phyloP scores from a whole-genome alignment of 176 grass and related monocot species.

The Eleusine coracana region DNA sequence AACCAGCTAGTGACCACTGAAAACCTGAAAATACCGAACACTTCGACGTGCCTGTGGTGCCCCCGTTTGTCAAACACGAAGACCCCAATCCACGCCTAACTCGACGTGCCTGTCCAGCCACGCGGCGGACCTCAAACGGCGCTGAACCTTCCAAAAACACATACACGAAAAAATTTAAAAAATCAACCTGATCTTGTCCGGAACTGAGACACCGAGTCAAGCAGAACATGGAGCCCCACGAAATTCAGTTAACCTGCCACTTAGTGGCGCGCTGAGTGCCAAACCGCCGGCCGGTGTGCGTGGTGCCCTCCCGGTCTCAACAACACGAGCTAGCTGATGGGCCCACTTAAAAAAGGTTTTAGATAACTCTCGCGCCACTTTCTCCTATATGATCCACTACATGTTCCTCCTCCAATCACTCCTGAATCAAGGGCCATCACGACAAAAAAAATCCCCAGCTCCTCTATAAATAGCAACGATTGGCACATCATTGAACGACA shows the following conservation, averaged over 20 bases:
- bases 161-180: neutral
- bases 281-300: conserved; percentile 42
- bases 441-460: neutral
- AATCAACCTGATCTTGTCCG: neutral
- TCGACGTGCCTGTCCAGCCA: conserved; percentile 14
- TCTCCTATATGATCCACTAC: neutral
- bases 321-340: neutral
- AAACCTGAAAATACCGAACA: neutral
- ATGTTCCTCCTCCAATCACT: conserved; percentile 58
- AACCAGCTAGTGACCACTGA: neutral
- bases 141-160: neutral
- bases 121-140: neutral
- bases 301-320: neutral
- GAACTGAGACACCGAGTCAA: conserved; percentile 24
- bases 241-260: conserved; percentile 21
- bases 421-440: conserved; percentile 33
- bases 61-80: conserved; percentile 27
- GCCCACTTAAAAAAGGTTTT: conserved; percentile 19
- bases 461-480: conserved; percentile 34
- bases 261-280: conserved; percentile 27
- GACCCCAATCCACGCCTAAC: conserved; percentile 30
- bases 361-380: conserved; percentile 30
- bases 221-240: conserved; percentile 41
- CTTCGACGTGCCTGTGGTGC: conserved; percentile 17
- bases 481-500: neutral